Evolutionary conservation across 139 green algal species (phyloP), one percentile per base, ranked within the genome.

Genomic region (Picochlorum sp.): DNA sequence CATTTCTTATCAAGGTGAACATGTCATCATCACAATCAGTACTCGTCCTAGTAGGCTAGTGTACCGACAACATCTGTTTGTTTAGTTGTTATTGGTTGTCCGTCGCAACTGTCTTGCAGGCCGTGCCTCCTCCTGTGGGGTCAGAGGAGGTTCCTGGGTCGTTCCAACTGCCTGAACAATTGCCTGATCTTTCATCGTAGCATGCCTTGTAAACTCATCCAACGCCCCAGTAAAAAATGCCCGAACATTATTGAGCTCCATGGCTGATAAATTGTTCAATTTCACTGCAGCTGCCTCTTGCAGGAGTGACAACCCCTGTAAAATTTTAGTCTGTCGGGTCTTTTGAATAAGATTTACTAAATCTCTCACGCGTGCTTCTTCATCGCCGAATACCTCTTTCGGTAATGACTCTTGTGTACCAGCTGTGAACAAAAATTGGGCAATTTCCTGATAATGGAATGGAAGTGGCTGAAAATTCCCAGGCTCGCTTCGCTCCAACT

Each of bases 191-290:
- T 20, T 23, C n/a, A 65, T 65, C 28, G 16, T 65, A 52, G 20
- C 15, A 30, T 65, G 23, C 21, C 41, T 51, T 28, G 52, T 16
- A 55, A 66, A 66, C 0, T 56, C 15, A 20, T 66, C 61, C 24
- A 66, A 11, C 20, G 61, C 34, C 23, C 61, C 61, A 23, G 37
- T 55, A 21, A 66, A 66, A 34, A 66, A 66, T 44, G 61, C 14
- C 1, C 61, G 32, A n/a, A 66, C 61, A 57, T 87, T 78, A 74
- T 93, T 95, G 75, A 79, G 76, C 71, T 96, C 89, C 62, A 87
- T 84, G 6, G 80, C 82, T 1, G 77, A 74, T 52, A 96, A 69
- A 67, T 94, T 88, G 72, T 92, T 92, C 9, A 96, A 78, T 72
- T 89, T 91, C 34, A 95, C 83, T 2, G 85, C 89, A 26, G 86